phyloP scores from a whole-genome alignment of 2,329 filamentous ascomycete genomes.

The Ascochyta koolunga region DNA sequence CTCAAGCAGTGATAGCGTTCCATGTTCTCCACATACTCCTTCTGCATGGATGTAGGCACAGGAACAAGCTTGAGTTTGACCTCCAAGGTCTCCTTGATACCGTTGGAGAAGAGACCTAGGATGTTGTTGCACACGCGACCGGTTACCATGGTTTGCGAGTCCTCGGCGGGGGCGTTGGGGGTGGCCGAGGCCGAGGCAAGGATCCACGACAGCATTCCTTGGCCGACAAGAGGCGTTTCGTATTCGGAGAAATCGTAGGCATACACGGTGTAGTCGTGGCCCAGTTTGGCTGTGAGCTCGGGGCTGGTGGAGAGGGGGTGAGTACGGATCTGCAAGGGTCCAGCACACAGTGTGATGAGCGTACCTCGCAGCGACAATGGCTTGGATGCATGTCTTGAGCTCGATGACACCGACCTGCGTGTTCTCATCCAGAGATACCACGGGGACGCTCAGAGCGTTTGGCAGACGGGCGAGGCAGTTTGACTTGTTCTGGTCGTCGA shows the following conservation, averaged over 20 bases:
- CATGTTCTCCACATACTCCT: conserved; percentile 66
- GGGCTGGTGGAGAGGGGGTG: conserved; percentile 71
- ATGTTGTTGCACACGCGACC: conserved; percentile 89
- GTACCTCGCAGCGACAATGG: conserved; percentile 70
- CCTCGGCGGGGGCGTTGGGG: conserved; percentile 61
- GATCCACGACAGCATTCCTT: conserved; percentile 90
- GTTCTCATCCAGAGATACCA: conserved; percentile 78
- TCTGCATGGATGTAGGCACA: conserved; percentile 69
- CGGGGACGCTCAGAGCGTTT: conserved; percentile 78
- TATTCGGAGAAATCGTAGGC: conserved; percentile 96
- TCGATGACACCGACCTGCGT: conserved; percentile 87
- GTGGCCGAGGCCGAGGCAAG: conserved; percentile 67
- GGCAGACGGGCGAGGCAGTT: conserved; percentile 89
- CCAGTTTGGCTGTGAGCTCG: conserved; percentile 75
- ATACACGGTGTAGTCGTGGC: conserved; percentile 93
- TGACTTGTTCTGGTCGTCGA: conserved; percentile 85
- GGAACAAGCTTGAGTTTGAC: conserved; percentile 87
- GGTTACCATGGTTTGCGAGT: conserved; percentile 77
- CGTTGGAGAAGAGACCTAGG: conserved; percentile 81
- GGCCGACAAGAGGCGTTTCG: conserved; percentile 89
- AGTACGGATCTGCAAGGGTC: conserved; percentile 15
- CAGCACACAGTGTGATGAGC: conserved; percentile 27
- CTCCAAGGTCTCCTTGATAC: conserved; percentile 85
- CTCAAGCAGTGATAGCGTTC: conserved; percentile 65
- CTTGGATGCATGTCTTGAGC: conserved; percentile 83